These are phyloP conservation scores for Verticillium nonalfalfae DNA, from an alignment of 2,329 filamentous ascomycete genomes.

Conservation along the genomic window DNA sequence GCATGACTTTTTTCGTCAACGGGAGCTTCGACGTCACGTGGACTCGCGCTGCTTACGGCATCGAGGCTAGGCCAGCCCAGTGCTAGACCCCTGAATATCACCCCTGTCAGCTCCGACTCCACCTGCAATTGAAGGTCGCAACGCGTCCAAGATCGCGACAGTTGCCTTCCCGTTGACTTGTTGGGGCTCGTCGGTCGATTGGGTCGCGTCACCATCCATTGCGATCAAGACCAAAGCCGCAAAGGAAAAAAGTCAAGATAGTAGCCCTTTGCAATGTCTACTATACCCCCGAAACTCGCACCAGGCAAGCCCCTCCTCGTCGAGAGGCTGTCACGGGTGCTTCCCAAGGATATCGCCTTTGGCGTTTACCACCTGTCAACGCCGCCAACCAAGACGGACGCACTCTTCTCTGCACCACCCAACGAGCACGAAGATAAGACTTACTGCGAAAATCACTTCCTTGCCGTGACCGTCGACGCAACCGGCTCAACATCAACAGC, in stretches of 20 bases:
- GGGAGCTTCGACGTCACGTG: conserved; percentile 1
- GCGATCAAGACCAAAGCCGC: no score
- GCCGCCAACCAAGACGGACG: conserved; percentile 64
- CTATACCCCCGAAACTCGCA: conserved; percentile 12
- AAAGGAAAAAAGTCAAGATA: no score
- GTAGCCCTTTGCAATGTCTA: conserved; percentile 15
- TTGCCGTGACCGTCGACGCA: conserved; percentile 42
- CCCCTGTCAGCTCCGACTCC: background rate
- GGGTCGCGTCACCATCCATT: background rate
- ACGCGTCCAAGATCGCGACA: background rate
- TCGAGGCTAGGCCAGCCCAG: background rate
- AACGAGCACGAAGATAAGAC: conserved; percentile 68
- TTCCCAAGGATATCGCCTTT: conserved; percentile 53
- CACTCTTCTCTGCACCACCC: conserved; percentile 75
- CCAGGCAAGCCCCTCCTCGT: conserved; percentile 19
- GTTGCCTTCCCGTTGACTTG: background rate
- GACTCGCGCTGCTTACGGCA: background rate
- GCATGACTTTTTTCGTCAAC: background rate
- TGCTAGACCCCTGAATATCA: background rate
- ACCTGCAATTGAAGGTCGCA: background rate
- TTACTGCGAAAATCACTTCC: conserved; percentile 78
- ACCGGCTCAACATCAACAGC: conserved; percentile 20
- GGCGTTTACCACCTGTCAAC: conserved; percentile 83
- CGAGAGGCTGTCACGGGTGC: conserved; percentile 37
- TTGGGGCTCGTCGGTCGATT: background rate